Evolutionary conservation across 768 basidiomycete species (phyloP).

Genomic region (Candolleomyces eurysporus): DNA sequence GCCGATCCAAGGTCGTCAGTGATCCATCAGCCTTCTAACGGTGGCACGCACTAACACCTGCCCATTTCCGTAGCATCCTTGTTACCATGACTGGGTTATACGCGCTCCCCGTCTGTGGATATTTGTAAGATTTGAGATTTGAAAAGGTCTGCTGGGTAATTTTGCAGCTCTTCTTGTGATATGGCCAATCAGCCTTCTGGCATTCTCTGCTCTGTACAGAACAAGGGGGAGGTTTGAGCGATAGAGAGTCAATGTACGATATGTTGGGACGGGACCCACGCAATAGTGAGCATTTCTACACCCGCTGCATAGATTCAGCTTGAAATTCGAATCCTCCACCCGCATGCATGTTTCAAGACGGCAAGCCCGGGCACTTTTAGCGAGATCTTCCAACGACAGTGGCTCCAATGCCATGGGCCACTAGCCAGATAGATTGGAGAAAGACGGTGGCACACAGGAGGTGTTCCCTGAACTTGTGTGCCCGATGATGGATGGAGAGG

Average conservation of each 20-base stretch:
- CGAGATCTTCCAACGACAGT: not conserved
- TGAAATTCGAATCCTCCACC: not conserved
- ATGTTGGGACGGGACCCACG: not conserved
- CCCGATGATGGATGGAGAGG: constrained; percentile 52
- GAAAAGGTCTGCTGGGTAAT: not conserved
- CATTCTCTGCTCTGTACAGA: not conserved
- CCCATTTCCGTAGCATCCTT: not conserved
- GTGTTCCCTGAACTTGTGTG: no score
- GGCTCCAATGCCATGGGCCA: not conserved
- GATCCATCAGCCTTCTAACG: not conserved
- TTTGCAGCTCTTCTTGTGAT: not conserved
- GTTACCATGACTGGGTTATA: not conserved
- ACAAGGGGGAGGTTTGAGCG: not conserved
- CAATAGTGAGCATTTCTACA: not conserved
- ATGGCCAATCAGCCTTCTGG: not conserved
- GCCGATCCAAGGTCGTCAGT: no score
- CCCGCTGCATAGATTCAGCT: not conserved
- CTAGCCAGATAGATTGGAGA: not conserved
- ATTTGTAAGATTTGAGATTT: not conserved
- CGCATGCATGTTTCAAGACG: not conserved
- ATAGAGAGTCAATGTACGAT: not conserved
- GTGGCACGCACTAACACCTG: not conserved
- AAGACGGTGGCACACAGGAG: not conserved
- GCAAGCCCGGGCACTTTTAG: not conserved
- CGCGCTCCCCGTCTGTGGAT: not conserved